phyloP scores from a whole-genome alignment of 1,139 yeast species.

The Scheffersomyces cryptocercus region DNA sequence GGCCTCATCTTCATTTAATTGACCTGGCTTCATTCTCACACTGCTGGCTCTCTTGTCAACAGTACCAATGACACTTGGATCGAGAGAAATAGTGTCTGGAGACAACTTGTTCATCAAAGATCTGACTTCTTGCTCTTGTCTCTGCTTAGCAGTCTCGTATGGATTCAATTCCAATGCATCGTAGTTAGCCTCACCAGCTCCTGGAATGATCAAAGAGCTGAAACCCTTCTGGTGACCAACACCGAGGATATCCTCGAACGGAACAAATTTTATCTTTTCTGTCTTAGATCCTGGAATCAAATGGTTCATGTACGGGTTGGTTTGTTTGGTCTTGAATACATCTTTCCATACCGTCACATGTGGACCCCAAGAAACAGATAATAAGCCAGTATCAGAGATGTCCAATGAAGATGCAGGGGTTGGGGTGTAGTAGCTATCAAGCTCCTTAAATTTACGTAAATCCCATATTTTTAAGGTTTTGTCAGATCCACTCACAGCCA shows the following conservation, averaged over 20 bases:
- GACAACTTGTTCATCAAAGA: conserved; percentile 82
- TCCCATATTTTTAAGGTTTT: conserved; percentile 91
- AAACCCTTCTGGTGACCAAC: conserved; percentile 82
- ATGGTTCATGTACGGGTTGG: conserved; percentile 91
- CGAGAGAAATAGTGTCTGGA: conserved; percentile 89
- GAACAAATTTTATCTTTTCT: conserved; percentile 72
- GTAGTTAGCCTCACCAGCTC: conserved; percentile 97
- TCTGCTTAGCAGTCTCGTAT: conserved; percentile 85
- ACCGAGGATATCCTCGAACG: conserved; percentile 94
- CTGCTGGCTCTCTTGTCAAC: conserved; percentile 71
- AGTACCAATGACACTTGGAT: conserved; percentile 85
- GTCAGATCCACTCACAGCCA: conserved; percentile 94
- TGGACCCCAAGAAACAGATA: conserved; percentile 93
- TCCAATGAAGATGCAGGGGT: conserved; percentile 82
- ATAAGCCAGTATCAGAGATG: conserved; percentile 84
- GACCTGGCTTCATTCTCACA: conserved; percentile 64
- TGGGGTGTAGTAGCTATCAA: conserved; percentile 76
- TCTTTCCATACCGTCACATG: conserved; percentile 91
- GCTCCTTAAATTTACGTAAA: conserved; percentile 74
- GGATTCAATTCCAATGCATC: conserved; percentile 96
- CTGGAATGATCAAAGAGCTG: conserved; percentile 84
- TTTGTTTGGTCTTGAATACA: conserved; percentile 58
- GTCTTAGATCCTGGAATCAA: conserved; percentile 76
- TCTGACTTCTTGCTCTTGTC: conserved; percentile 92
- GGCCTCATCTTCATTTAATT: conserved; percentile 46